phyloP scores from a whole-genome alignment of 2,329 filamentous ascomycete genomes.

The Fusarium ramigenum region DNA sequence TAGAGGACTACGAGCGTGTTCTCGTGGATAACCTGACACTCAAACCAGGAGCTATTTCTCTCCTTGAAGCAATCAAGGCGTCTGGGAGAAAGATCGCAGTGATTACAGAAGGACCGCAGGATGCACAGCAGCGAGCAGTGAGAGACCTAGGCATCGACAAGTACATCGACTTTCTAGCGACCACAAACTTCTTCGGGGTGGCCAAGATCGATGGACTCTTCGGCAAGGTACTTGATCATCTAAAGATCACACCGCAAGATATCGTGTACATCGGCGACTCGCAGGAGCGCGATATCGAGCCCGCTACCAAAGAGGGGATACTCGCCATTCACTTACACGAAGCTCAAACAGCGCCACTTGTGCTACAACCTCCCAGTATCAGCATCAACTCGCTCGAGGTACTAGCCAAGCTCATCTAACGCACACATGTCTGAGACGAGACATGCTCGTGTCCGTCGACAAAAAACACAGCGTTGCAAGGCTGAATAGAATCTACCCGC shows the following conservation, averaged over 20 bases:
- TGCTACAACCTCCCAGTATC: slow-evolving; percentile 10
- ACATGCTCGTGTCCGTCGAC: slow-evolving; percentile 1
- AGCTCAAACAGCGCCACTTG: neutral
- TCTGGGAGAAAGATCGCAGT: slow-evolving; percentile 53
- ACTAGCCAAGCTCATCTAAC: slow-evolving; percentile 4
- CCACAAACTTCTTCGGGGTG: slow-evolving; percentile 44
- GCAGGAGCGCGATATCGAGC: slow-evolving; percentile 42
- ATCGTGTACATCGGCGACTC: slow-evolving; percentile 47
- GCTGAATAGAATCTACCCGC: neutral
- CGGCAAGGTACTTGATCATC: slow-evolving; percentile 38
- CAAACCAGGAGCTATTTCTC: slow-evolving; percentile 49
- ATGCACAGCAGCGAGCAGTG: slow-evolving; percentile 56
- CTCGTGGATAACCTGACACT: slow-evolving; percentile 44
- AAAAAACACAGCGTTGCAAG: slow-evolving; percentile 8
- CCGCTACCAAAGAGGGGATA: slow-evolving; percentile 42
- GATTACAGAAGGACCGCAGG: slow-evolving; percentile 58
- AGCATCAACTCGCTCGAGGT: slow-evolving; percentile 26
- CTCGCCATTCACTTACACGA: slow-evolving; percentile 42
- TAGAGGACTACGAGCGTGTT: slow-evolving; percentile 44
- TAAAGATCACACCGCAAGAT: slow-evolving; percentile 38
- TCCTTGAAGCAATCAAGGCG: slow-evolving; percentile 48
- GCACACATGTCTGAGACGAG: neutral
- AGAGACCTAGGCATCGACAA: slow-evolving; percentile 33
- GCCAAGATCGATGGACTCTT: slow-evolving; percentile 45
- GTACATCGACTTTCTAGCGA: slow-evolving; percentile 46